These are phyloP conservation scores for Neonectria punicea DNA, from an alignment of 2,329 filamentous ascomycete species.

Conservation along the genomic window DNA sequence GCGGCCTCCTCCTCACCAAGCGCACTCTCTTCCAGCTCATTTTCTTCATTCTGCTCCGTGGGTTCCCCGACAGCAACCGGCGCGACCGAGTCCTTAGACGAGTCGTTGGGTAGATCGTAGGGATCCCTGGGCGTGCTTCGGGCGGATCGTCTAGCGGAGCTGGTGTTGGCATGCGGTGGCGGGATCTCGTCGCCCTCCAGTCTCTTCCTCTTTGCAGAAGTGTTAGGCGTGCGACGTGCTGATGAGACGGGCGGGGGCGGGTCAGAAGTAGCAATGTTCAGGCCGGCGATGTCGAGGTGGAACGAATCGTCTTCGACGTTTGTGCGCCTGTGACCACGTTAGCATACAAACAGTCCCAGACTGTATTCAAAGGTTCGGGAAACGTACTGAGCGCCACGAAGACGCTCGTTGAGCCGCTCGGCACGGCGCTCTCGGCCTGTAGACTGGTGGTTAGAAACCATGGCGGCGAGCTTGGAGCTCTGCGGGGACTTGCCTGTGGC, in stretches of 20 bases:
- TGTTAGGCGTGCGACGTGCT: slow-evolving; percentile 57
- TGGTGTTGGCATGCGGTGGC: slow-evolving; percentile 21
- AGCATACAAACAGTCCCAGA: neutral
- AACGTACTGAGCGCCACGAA: slow-evolving; percentile 71
- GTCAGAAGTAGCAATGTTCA: slow-evolving; percentile 45
- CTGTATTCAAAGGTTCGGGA: rapidly evolving
- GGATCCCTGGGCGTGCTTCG: slow-evolving; percentile 36
- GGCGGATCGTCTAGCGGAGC: slow-evolving; percentile 31
- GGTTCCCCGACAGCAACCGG: slow-evolving; percentile 18
- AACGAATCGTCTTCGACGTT: slow-evolving; percentile 71
- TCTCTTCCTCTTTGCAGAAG: slow-evolving; percentile 59
- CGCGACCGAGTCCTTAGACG: slow-evolving; percentile 43
- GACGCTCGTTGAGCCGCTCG: slow-evolving; percentile 71
- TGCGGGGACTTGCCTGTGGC: slow-evolving; percentile 46
- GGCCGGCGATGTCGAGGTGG: slow-evolving; percentile 60
- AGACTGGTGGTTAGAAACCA: slow-evolving; percentile 19
- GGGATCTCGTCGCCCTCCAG: slow-evolving; percentile 42
- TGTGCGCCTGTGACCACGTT: slow-evolving; percentile 54
- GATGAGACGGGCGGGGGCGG: slow-evolving; percentile 37
- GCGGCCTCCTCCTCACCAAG: slow-evolving; percentile 5
- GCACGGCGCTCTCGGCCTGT: slow-evolving; percentile 62
- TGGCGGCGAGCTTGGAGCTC: neutral
- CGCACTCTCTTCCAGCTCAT: slow-evolving; percentile 5
- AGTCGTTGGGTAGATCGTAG: slow-evolving; percentile 43
- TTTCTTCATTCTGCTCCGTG: slow-evolving; percentile 14